Conservation (phyloP, 2,329 filamentous ascomycete genomes). For the Rhexocercosporidium sp. region DNA sequence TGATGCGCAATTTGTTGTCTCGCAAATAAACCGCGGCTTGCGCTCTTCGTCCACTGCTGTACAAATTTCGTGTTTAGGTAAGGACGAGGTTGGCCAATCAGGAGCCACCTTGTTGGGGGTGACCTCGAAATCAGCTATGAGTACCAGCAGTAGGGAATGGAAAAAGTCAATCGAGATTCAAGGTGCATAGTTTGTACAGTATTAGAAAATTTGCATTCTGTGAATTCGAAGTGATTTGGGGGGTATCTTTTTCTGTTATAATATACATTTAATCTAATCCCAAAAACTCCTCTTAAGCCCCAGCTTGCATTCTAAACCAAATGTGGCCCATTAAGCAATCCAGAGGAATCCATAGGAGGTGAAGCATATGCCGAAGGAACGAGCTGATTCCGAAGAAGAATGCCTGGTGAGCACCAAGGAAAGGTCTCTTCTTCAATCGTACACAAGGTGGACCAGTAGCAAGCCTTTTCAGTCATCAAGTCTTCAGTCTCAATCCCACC, state of each 20-base stretch:
- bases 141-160: not conserved
- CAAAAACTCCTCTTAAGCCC: not conserved
- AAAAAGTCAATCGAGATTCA: too few relatives aligned
- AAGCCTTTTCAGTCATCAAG: not conserved
- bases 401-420: too few relatives aligned
- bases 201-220: too few relatives aligned
- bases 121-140: not conserved
- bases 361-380: too few relatives aligned
- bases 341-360: too few relatives aligned
- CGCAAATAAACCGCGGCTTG: slow-evolving; percentile 1
- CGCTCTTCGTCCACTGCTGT: not conserved
- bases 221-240: too few relatives aligned
- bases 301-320: too few relatives aligned
- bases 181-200: not conserved
- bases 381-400: too few relatives aligned
- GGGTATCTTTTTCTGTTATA: not conserved
- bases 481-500: slow-evolving; percentile 22
- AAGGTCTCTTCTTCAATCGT: too few relatives aligned
- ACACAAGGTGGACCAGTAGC: not conserved
- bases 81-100: slow-evolving; percentile 23
- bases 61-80: slow-evolving; percentile 11
- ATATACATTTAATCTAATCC: not conserved
- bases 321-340: too few relatives aligned
- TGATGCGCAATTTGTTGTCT: slow-evolving; percentile 6
- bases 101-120: not conserved